A percentile compares a stretch with the other conserved stretches of the same genome.
Conservation (phyloP, 129 eudicot species). For the Apium graveolens region DNA sequence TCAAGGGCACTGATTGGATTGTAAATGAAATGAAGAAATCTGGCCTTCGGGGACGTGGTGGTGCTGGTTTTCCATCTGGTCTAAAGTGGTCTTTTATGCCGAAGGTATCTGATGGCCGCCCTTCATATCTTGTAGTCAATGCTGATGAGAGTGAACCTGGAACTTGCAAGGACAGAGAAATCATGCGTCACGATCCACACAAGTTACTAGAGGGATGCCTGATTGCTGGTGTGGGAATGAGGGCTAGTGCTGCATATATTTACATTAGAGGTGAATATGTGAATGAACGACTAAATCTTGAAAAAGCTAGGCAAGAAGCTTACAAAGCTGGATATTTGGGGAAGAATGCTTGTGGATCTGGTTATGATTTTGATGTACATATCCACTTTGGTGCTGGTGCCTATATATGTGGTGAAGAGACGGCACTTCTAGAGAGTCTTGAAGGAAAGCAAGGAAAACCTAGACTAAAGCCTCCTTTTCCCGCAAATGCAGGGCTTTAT, state of each 20-base stretch:
- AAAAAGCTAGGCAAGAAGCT: slow-evolving; percentile 83
- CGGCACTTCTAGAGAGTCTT: slow-evolving; percentile 80
- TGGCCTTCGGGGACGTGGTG: slow-evolving; percentile 98
- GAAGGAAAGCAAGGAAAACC: slow-evolving; percentile 96
- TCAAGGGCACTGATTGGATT: slow-evolving; percentile 93
- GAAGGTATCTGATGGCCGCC: slow-evolving; percentile 85
- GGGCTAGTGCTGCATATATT: slow-evolving; percentile 88
- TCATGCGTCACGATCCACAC: slow-evolving; percentile 96
- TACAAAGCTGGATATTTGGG: slow-evolving; percentile 82
- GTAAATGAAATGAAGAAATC: slow-evolving; percentile 94
- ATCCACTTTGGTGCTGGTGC: slow-evolving; percentile 91
- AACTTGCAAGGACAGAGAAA: slow-evolving; percentile 91
- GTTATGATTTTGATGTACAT: slow-evolving; percentile 91
- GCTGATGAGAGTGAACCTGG: slow-evolving; percentile 99
- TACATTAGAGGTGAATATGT: slow-evolving; percentile 96
- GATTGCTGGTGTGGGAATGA: slow-evolving; percentile 91
- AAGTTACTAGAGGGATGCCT: slow-evolving; percentile 84
- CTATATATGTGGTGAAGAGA: slow-evolving; percentile 91
- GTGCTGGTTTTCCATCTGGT: slow-evolving; percentile 98
- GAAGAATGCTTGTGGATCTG: slow-evolving; percentile 87
- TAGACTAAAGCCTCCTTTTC: slow-evolving; percentile 91
- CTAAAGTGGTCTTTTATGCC: slow-evolving; percentile 99
- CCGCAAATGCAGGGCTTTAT: slow-evolving; percentile 72
- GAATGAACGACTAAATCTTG: slow-evolving; percentile 69
- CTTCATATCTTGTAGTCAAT: slow-evolving; percentile 91